Evolutionary conservation across 164 flowering plant genomes (phyloP).

Genomic region (Liquidambar formosana): DNA sequence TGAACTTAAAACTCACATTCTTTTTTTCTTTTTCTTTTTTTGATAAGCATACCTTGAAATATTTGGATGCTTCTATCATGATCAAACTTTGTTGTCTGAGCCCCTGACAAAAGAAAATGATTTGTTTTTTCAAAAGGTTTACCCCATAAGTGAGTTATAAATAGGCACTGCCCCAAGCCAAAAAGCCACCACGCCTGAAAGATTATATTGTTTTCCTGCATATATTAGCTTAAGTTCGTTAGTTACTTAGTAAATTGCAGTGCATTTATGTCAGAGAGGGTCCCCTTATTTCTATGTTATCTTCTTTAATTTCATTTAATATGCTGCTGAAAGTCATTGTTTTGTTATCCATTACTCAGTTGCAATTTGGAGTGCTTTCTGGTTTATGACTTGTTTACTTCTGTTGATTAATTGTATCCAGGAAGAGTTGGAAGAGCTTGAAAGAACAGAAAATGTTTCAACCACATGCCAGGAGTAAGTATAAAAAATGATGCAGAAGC

Average conservation of each 20-base stretch:
- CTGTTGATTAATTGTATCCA: not conserved
- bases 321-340: not conserved
- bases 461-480: constrained; percentile 13
- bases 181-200: too few species aligned
- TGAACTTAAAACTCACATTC: not conserved
- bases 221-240: not conserved
- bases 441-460: constrained; percentile 15
- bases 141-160: too few species aligned
- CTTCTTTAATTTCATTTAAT: not conserved
- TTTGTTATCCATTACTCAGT: not conserved
- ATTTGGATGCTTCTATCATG: too few species aligned
- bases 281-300: not conserved
- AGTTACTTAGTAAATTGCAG: not conserved
- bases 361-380: not conserved
- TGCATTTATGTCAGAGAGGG: not conserved
- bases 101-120: too few species aligned
- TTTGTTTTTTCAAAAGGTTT: too few species aligned
- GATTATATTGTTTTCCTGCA: not conserved
- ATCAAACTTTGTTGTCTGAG: too few species aligned
- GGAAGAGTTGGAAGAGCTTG: constrained; percentile 23
- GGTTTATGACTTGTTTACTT: not conserved
- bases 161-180: too few species aligned
- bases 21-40: too few species aligned
- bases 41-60: too few species aligned
- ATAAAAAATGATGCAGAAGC: not conserved